Evolutionary conservation across 768 basidiomycete genomes (phyloP).

Genomic region (Russula emetica): DNA sequence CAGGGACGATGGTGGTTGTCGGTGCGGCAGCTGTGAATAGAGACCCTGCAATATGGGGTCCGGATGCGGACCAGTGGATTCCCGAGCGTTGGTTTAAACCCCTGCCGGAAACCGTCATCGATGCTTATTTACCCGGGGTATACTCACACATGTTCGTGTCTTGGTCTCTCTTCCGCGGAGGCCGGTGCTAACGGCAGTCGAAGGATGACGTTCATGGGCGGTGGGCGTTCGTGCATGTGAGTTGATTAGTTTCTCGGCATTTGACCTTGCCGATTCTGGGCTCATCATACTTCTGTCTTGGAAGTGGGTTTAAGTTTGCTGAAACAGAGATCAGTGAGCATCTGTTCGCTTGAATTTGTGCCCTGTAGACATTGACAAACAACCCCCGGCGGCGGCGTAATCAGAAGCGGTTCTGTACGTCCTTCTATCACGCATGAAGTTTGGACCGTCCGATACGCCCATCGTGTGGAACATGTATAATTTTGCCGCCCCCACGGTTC

Average conservation of each 20-base stretch:
- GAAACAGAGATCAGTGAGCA: conserved; percentile 28
- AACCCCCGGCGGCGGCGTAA: background rate
- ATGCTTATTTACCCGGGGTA: conserved; percentile 28
- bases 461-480: conserved; percentile 34
- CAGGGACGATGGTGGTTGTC: conserved; percentile 25
- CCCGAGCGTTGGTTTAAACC: conserved; percentile 30
- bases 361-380: conserved; percentile 3
- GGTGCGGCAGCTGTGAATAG: conserved; percentile 22
- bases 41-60: conserved; percentile 26
- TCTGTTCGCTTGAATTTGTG: background rate
- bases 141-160: conserved; percentile 23
- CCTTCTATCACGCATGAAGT: conserved; percentile 31
- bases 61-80: conserved; percentile 25
- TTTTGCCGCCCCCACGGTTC: conserved; percentile 33
- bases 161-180: background rate
- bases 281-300: background rate
- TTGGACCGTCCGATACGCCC: conserved; percentile 30
- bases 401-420: conserved; percentile 34
- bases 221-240: conserved; percentile 34
- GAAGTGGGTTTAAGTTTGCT: conserved; percentile 26
- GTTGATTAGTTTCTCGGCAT: conserved; percentile 6
- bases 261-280: too few species aligned
- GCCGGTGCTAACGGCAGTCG: background rate
- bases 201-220: conserved; percentile 36
- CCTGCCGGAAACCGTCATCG: conserved; percentile 22